These are phyloP conservation scores for Tolypocladium nubicola DNA, from an alignment of 2,329 filamentous ascomycete species.

Conservation along the genomic window DNA sequence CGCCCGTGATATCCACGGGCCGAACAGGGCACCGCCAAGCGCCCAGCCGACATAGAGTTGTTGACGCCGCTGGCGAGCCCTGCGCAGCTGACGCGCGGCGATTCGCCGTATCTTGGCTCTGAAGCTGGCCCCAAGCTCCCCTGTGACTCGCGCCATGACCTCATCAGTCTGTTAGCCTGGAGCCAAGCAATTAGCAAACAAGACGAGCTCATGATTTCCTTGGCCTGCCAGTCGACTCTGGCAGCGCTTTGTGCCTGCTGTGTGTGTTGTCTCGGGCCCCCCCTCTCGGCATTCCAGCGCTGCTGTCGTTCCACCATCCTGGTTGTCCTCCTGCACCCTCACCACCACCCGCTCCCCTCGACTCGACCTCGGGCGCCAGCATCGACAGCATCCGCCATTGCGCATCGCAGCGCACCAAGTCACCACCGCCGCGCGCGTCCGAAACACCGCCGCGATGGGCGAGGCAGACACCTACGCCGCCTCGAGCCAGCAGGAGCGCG, in stretches of 20 bases:
- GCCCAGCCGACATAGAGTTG: neutral
- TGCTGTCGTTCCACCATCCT: neutral
- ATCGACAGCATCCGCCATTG: neutral
- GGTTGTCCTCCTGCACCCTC: neutral
- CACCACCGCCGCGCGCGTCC: neutral
- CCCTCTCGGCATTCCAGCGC: neutral
- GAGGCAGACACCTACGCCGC: constrained; percentile 23
- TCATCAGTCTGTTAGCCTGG: neutral
- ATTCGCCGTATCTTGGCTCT: too few relatives aligned
- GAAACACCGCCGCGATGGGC: constrained; percentile 16
- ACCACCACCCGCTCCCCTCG: neutral
- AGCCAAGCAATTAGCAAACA: neutral
- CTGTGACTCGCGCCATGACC: constrained; percentile 1
- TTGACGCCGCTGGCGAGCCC: too few relatives aligned
- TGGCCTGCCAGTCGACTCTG: neutral
- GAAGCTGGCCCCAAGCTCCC: neutral
- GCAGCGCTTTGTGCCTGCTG: neutral
- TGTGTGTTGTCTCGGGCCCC: neutral
- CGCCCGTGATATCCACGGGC: neutral
- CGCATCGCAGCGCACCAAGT: neutral
- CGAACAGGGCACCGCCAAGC: neutral
- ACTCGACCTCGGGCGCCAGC: neutral
- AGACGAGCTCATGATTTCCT: neutral
- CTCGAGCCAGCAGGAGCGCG: constrained; percentile 9
- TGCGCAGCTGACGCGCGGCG: neutral